Conservation (phyloP, 805 yeast genomes). For the Lachancea kluyveri region DNA sequence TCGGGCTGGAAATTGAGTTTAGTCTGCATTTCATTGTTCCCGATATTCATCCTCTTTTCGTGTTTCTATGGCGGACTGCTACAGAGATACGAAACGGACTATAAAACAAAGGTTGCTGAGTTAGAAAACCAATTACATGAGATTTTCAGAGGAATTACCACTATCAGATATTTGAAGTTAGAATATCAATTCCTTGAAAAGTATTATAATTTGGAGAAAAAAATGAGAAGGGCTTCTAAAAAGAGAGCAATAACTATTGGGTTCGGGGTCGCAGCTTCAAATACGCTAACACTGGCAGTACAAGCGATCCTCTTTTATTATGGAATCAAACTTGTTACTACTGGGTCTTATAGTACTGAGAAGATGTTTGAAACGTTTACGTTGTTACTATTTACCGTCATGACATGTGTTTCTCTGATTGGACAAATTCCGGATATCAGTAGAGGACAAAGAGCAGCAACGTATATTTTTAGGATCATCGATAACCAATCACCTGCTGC, state of each 20-base stretch:
- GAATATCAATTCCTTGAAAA: constrained; percentile 39
- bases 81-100: constrained; percentile 50
- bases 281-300: constrained; percentile 48
- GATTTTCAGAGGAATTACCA: constrained; percentile 49
- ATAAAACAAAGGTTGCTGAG: constrained; percentile 49
- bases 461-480: constrained; percentile 39
- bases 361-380: constrained; percentile 65
- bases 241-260: constrained; percentile 59
- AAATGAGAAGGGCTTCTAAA: constrained; percentile 36
- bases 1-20: constrained; percentile 84
- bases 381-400: constrained; percentile 65
- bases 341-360: constrained; percentile 46
- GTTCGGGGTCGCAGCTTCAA: constrained; percentile 54
- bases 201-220: constrained; percentile 29
- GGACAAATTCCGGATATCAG: constrained; percentile 71
- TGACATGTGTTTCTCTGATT: constrained; percentile 54
- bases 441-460: constrained; percentile 72
- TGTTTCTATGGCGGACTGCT: constrained; percentile 45
- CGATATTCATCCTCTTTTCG: constrained; percentile 50
- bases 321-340: constrained; percentile 67
- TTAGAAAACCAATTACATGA: constrained; percentile 50
- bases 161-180: constrained; percentile 55
- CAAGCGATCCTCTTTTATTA: constrained; percentile 73
- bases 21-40: constrained; percentile 73
- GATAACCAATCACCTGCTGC: no score